Evolutionary conservation across 208 protist species (phyloP).

Genomic region (Polymyxa betae): DNA sequence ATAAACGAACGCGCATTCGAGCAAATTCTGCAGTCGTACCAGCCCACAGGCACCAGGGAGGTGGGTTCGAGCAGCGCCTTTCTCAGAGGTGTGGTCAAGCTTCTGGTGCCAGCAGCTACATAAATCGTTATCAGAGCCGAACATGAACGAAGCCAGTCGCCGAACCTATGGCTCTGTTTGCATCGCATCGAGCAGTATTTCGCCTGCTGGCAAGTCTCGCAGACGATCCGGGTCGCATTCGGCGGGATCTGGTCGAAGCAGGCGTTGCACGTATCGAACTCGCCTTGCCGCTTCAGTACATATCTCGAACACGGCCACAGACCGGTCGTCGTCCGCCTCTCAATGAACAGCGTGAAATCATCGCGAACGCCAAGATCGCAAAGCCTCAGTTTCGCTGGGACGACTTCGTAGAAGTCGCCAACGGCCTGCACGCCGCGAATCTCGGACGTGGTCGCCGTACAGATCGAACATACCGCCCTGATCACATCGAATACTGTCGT

Average conservation of each 20-base stretch:
- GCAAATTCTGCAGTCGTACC: no score
- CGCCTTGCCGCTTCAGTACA: background rate
- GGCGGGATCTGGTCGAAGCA: background rate
- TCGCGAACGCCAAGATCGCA: background rate
- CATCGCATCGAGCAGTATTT: constrained; percentile 4
- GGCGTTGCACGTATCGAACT: background rate
- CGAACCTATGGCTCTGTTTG: background rate
- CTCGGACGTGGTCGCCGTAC: background rate
- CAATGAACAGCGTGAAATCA: background rate
- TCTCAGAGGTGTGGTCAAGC: no score
- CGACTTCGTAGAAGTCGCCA: background rate
- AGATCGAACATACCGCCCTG: background rate
- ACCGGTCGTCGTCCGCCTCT: background rate
- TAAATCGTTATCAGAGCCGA: no score
- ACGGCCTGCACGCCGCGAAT: background rate
- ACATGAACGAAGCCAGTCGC: background rate
- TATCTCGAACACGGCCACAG: background rate
- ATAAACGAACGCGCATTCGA: no score
- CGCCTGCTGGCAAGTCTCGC: background rate
- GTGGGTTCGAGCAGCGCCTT: no score
- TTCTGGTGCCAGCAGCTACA: no score
- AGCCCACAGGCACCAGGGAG: no score
- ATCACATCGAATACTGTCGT: background rate
- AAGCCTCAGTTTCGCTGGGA: background rate
- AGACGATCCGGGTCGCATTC: background rate